Evolutionary conservation across 768 basidiomycete genomes (phyloP).

Genomic region (Collybiopsis luxurians): DNA sequence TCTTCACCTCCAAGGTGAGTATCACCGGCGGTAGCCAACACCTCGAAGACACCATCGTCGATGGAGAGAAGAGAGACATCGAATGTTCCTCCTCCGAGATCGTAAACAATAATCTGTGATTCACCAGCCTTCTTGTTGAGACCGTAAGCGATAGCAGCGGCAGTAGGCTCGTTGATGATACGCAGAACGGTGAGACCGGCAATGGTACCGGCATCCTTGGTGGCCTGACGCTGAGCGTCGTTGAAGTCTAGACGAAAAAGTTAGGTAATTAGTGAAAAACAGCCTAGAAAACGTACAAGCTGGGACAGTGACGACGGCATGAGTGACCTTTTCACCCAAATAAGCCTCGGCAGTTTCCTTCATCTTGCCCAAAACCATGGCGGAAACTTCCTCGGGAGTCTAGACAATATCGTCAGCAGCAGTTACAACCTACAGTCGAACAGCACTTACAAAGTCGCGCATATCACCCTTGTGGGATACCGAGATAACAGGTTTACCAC

Average conservation of each 20-base stretch:
- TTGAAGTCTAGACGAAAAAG: constrained; percentile 72
- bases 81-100: constrained; percentile 98
- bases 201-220: constrained; percentile 96
- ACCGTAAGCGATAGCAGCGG: constrained; percentile 97
- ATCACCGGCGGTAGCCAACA: constrained; percentile 89
- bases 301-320: constrained; percentile 97
- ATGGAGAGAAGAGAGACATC: constrained; percentile 96
- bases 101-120: constrained; percentile 96
- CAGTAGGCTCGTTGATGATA: constrained; percentile 98
- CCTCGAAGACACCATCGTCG: constrained; percentile 91
- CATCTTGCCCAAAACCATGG: constrained; percentile 97
- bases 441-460: constrained; percentile 73
- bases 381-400: constrained; percentile 93
- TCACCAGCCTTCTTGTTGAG: constrained; percentile 95
- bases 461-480: constrained; percentile 77
- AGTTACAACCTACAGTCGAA: neutral
- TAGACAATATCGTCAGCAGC: constrained; percentile 23
- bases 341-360: constrained; percentile 99
- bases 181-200: constrained; percentile 93
- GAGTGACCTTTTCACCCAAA: constrained; percentile 92
- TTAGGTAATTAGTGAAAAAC: constrained; percentile 2
- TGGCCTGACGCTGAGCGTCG: constrained; percentile 98
- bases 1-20: constrained; percentile 96
- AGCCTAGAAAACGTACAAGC: constrained; percentile 57
- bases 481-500: constrained; percentile 75